Evolutionary conservation across 176 grass and related monocot genomes (phyloP).

Genomic region (Oropetium thomaeum): DNA sequence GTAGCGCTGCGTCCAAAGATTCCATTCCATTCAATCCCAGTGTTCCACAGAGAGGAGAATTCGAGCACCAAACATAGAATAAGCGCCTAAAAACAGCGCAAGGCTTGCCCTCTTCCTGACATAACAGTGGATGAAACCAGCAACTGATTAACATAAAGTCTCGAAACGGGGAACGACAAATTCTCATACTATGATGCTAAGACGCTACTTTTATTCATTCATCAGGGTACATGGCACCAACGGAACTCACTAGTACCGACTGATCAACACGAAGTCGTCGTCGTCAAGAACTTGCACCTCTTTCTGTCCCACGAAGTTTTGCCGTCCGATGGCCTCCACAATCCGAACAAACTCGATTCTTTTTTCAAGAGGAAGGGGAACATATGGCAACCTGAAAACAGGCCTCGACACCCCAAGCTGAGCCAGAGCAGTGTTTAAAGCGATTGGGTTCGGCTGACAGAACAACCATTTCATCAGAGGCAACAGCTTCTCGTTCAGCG

Average conservation of each 20-base stretch:
- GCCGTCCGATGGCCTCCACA: slow-evolving; percentile 60
- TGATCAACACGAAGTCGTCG: slow-evolving; percentile 70
- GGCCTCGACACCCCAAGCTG: slow-evolving; percentile 70
- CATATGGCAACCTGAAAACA: slow-evolving; percentile 74
- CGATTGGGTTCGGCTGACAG: slow-evolving; percentile 75
- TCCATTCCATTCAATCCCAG: not conserved
- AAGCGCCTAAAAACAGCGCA: not conserved
- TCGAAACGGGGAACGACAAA: not conserved
- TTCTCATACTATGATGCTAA: not conserved
- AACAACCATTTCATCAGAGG: slow-evolving; percentile 82
- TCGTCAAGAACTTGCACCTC: slow-evolving; percentile 66
- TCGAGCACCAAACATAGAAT: not conserved
- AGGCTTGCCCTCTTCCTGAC: not conserved
- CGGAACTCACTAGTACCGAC: slow-evolving; percentile 47
- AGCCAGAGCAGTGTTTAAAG: slow-evolving; percentile 75
- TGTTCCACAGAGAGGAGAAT: too few relatives aligned
- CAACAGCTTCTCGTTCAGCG: slow-evolving; percentile 51
- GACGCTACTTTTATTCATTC: not conserved
- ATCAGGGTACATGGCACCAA: not conserved
- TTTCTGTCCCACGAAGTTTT: slow-evolving; percentile 70
- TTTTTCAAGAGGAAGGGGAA: slow-evolving; percentile 67
- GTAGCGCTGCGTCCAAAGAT: not conserved
- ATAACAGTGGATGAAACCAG: not conserved
- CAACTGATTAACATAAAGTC: not conserved
- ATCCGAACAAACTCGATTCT: slow-evolving; percentile 67